These are phyloP conservation scores for Suhomyces terraborum DNA, from an alignment of 1,139 yeast genomes.

Conservation along the genomic window DNA sequence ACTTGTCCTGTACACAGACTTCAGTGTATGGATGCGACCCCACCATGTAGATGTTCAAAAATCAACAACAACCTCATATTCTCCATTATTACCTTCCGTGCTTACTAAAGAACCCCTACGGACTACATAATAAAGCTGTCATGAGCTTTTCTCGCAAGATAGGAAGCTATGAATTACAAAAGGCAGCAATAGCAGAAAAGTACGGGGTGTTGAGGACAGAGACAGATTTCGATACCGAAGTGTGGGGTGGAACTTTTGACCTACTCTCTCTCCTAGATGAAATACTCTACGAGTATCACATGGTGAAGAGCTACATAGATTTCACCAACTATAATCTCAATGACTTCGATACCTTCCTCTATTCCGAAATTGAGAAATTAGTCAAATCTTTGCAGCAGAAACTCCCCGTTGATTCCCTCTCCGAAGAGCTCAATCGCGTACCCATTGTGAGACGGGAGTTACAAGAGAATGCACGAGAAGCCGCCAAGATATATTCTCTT, in stretches of 20 bases:
- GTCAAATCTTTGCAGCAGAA: conserved; percentile 23
- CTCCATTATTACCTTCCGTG: no score
- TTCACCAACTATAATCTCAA: conserved; percentile 13
- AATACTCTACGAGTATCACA: conserved; percentile 27
- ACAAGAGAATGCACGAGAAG: conserved; percentile 35
- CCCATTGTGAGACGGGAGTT: conserved; percentile 33
- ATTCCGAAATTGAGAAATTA: conserved; percentile 15
- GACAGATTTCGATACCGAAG: conserved; percentile 14
- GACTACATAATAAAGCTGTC: not conserved
- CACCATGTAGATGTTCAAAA: not conserved
- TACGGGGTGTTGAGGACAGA: conserved; percentile 22
- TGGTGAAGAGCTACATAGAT: conserved; percentile 16
- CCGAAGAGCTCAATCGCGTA: conserved; percentile 24
- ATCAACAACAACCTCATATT: conserved; percentile 1
- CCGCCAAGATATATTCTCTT: conserved; percentile 25
- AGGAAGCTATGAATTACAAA: conserved; percentile 25
- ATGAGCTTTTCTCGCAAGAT: conserved; percentile 19
- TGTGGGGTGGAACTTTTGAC: conserved; percentile 20
- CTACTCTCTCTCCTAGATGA: conserved; percentile 28
- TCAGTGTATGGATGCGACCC: conserved; percentile 1
- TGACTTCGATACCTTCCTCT: conserved; percentile 6
- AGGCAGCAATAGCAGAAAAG: conserved; percentile 17
- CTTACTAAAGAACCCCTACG: not conserved
- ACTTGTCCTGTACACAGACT: not conserved
- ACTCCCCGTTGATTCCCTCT: conserved; percentile 27